Base-by-base conservation (phyloP, 106 monocot species). In the Phalaenopsis aphrodite region DNA sequence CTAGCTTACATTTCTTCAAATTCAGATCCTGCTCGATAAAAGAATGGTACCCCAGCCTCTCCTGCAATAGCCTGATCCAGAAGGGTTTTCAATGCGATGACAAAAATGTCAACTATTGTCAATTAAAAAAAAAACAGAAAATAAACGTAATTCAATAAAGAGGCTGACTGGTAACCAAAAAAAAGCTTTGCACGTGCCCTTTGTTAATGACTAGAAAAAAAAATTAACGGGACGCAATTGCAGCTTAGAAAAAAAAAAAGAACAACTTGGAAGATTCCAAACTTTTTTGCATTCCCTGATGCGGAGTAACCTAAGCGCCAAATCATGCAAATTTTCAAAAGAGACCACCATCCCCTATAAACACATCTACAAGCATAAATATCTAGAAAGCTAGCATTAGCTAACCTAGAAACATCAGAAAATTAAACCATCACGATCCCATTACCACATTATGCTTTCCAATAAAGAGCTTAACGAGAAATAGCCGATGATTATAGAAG, bases 11-110 rank as follows among this genome's bases (percentile, higher is more conserved):
- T 98, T 91, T 98, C 97, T 84, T 98, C 97, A 87, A 98, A 94
- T 84, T 98, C 97, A 82, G 97, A 98, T 77, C 97, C 97, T 83
- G 97, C 97, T 88, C 94, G 90, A 75, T 94, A 98, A 84, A 98
- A 98, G 79, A 98, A 98, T 21, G 97, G 97, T 73, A 98, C 97
- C 10, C 97, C 94, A 81, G 97, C 94, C 90, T 98, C 97, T 78
- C 97, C 97, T 77, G 97, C 97, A 91, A 98, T 94, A 83, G 97
- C 97, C 97, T 98, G 81, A 18, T 84, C 57, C 19, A 82, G 47
- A 82, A 56, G 52, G 68, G 69, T 47, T 52, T 30, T 68, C 67
- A 64, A 30, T 71, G 43, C 41, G 18, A 43, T 16, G 12, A 82
- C 73, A 49, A 17, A 42, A 82, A 8, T n/a, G n/a, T 24, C 24